Percentiles rank a stretch among this genome's conserved stretches.
phyloP scores from a whole-genome alignment of 805 yeast species.

The Pichia scutulata region DNA sequence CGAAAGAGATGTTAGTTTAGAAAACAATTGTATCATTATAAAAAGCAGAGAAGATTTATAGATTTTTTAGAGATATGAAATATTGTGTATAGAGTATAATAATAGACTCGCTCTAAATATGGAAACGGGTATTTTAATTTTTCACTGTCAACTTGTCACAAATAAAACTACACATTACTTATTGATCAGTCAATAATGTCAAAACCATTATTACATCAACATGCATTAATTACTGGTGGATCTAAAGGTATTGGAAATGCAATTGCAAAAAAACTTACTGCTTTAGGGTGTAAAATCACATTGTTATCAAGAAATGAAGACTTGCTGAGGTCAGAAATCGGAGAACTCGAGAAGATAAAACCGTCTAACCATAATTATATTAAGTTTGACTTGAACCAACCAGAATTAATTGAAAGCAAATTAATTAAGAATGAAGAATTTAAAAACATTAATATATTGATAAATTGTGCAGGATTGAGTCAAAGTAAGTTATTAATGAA shows the following conservation, averaged over 20 bases:
- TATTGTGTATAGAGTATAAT: too few species aligned
- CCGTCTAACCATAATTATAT: slow-evolving; percentile 27
- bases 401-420: slow-evolving; percentile 9
- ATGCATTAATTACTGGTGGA: slow-evolving; percentile 59
- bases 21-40: slow-evolving; percentile 39
- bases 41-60: not conserved
- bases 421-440: slow-evolving; percentile 20
- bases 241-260: slow-evolving; percentile 60
- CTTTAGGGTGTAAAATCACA: slow-evolving; percentile 43
- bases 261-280: slow-evolving; percentile 44
- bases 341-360: slow-evolving; percentile 12
- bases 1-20: slow-evolving; percentile 50
- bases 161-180: not conserved
- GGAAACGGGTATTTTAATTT: not conserved
- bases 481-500: slow-evolving; percentile 44
- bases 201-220: slow-evolving; percentile 13
- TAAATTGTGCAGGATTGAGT: slow-evolving; percentile 64
- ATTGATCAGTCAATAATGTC: not conserved
- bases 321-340: slow-evolving; percentile 25
- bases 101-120: not conserved
- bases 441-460: slow-evolving; percentile 36
- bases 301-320: slow-evolving; percentile 42
- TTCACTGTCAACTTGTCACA: not conserved
- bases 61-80: not conserved
- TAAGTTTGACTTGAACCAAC: slow-evolving; percentile 27